Base-by-base conservation (phyloP, 345 rosid genomes). In the Syzygium aqueum region DNA sequence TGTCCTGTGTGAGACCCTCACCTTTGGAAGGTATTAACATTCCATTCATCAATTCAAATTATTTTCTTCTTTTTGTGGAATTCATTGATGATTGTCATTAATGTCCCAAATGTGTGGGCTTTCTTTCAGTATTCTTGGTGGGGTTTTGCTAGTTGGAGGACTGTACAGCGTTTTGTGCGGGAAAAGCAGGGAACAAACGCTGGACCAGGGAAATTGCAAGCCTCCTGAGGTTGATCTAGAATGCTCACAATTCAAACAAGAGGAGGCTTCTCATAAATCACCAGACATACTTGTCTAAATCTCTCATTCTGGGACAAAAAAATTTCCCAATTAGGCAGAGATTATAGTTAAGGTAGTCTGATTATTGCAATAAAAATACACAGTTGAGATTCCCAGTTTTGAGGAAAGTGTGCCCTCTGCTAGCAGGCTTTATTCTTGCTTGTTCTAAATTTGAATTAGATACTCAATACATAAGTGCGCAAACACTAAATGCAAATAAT, bases 151-250 rank as follows among this genome's bases (percentile, higher is more conserved):
- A 92, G 93, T 97, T 52, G 89, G 89, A 84, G 99, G 98, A 65
- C 96, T 97, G 53, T 97, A 95, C 30, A 90, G 95, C 90, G 98
- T 97, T 13, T 65, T 96, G 59, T 97, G 98, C 98, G 98, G 96
- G 5, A 97, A 97, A 91, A 92, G 88, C 89, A 95, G 85, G 91
- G 98, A 97, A 88, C 87, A 89, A 86, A 6, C 11, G 49, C 43
- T 73, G 82, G 82, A 37, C 37, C 53, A 83, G 17, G 85, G 85
- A 83, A 51, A 54, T 50, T 50, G 82, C 82, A 37, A 21, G 49
- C 49, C 82, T 73, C 49, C 13, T 37, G 82, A 73, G 49, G 49
- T 73, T 37, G 82, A 73, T 49, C 82, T 37, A 37, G 82, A 73
- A 37, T 73, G 27, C 25, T 33, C 82, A 73, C 82, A 73, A 73